phyloP scores from a whole-genome alignment of 805 yeast species.

The Wickerhamiella lipophila region DNA sequence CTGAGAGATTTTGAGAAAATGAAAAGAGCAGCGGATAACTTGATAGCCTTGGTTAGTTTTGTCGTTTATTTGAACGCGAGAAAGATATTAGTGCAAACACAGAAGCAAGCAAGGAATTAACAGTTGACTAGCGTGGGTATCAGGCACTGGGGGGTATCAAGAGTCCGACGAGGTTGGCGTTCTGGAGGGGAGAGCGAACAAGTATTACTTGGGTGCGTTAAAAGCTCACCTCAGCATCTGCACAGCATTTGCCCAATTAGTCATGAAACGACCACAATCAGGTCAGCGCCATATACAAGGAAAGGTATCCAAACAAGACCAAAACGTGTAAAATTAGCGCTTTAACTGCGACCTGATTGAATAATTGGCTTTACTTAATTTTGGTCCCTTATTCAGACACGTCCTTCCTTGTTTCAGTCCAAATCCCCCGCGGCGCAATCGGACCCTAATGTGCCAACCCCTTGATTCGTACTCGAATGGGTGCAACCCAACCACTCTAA shows the following conservation, averaged over 20 bases:
- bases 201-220: slow-evolving; percentile 8
- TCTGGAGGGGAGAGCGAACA: slow-evolving; percentile 1
- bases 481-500: neutral
- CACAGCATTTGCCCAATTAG: slow-evolving; percentile 6
- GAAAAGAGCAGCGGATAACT: neutral
- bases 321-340: neutral
- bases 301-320: neutral
- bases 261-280: slow-evolving; percentile 4
- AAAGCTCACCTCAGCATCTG: slow-evolving; percentile 8
- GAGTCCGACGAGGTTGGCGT: neutral
- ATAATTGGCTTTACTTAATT: neutral
- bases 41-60: neutral
- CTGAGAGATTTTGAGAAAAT: slow-evolving; percentile 5
- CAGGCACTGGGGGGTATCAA: slow-evolving; percentile 1
- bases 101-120: neutral
- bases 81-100: slow-evolving; percentile 1
- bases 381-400: neutral
- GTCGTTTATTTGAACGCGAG: slow-evolving; percentile 1
- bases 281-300: neutral
- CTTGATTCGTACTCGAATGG: neutral
- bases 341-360: neutral
- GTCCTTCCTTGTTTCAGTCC: neutral
- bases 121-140: neutral
- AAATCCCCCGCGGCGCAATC: neutral
- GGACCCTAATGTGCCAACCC: neutral